Evolutionary conservation across 1,139 yeast species (phyloP), one percentile per base, ranked within the genome.

Genomic region (Sugiyamaella xylanicola): DNA sequence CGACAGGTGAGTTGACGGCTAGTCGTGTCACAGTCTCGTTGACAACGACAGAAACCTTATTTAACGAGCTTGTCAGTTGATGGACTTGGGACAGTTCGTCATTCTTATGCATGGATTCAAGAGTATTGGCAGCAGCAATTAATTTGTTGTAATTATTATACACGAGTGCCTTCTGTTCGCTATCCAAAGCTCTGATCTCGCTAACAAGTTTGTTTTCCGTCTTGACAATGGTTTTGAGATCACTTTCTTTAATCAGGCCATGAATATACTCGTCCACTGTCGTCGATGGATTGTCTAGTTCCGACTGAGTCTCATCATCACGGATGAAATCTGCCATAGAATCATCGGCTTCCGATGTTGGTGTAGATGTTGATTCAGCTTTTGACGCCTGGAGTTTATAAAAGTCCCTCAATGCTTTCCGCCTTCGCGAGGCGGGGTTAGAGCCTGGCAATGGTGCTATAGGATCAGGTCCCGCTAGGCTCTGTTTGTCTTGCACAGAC

Each of bases 131-230:
- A 2, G 77, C 77, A 15, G 71, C 63, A 49, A 75, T 74, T 46
- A 75, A 68, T 52, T 74, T 73, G 48, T 72, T 68, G 63, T 75
- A 76, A 58, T 75, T 75, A 60, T 75, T 74, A 59, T 75, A 76
- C 1, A 75, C 77, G 27, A 75, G 66, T 16, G 78, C 76, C 59
- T 75, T 76, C 48, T 74, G 76, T 51, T 74, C 77, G 50, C 75
- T 72, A 41, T 74, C 75, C 29, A 75, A 65, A 3, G 71, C 67
- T 22, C 70, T 62, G 29, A 73, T 65, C 42, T 74, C 77, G 32
- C 62, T 65, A 36, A 66, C 59, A 48, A 74, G 64, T 51, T 63
- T 63, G 56, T 69, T 72, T 43, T 70, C 74, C 8, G 65, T 63
- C 53, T 59, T 59, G 21, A 74, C 58, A 16, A 74, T 63, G 8